These are phyloP conservation scores for Sporisorium reilianum DNA, from an alignment of 1,284 basidiomycete species.

Conservation along the genomic window DNA sequence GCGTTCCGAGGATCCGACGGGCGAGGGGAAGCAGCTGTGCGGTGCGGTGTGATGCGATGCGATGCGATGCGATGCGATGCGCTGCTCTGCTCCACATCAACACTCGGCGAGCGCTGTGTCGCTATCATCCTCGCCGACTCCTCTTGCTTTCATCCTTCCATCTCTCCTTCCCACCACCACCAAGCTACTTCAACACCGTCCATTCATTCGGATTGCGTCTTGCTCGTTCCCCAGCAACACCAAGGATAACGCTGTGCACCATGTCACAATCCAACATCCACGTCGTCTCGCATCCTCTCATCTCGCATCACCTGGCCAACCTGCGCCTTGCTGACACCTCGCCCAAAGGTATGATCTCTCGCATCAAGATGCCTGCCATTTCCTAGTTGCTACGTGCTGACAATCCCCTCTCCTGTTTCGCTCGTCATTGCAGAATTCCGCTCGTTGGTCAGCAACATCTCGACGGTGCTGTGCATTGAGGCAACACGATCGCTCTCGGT, in stretches of 20 bases:
- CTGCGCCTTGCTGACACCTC: slow-evolving; percentile 58
- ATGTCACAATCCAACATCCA: slow-evolving; percentile 49
- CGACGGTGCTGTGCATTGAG: slow-evolving; percentile 55
- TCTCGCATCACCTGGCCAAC: slow-evolving; percentile 57
- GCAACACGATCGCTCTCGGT: slow-evolving; percentile 43
- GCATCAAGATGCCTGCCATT: no score
- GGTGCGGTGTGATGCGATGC: no score
- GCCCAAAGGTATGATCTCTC: slow-evolving; percentile 42
- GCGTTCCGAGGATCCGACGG: slow-evolving; percentile 41
- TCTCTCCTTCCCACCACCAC: background rate
- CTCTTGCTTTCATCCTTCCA: background rate
- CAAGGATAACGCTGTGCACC: background rate
- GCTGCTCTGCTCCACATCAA: slow-evolving; percentile 34
- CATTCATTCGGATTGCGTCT: background rate
- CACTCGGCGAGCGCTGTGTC: background rate
- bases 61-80: no score
- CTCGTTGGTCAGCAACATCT: slow-evolving; percentile 49
- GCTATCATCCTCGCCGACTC: background rate
- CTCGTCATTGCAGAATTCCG: slow-evolving; percentile 50
- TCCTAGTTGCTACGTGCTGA: background rate
- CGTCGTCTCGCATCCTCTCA: slow-evolving; percentile 57
- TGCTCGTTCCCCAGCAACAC: background rate
- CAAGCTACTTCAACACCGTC: background rate
- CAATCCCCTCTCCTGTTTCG: background rate
- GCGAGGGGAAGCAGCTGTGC: background rate